Evolutionary conservation across 1,284 basidiomycete species (phyloP).

Genomic region (Hortiboletus rubellus): DNA sequence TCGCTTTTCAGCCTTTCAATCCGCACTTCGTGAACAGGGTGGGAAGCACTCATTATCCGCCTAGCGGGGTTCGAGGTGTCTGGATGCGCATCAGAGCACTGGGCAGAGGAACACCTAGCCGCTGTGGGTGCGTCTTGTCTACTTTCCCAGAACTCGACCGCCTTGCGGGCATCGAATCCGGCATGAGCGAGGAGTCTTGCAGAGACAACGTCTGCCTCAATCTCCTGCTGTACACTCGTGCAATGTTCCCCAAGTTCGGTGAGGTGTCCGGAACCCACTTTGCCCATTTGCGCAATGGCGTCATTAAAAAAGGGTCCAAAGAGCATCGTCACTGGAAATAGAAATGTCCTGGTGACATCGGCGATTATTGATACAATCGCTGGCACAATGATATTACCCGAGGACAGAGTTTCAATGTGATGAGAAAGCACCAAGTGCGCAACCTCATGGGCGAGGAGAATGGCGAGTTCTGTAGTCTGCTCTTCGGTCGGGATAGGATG

Average conservation of each 20-base stretch:
- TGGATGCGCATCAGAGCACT: slow-evolving; percentile 5
- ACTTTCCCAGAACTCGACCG: slow-evolving; percentile 74
- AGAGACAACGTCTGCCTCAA: slow-evolving; percentile 89
- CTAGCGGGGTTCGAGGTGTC: slow-evolving; percentile 19
- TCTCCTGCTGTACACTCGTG: slow-evolving; percentile 75
- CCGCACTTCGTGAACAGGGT: slow-evolving; percentile 56
- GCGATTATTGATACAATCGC: slow-evolving; percentile 73
- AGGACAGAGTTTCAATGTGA: slow-evolving; percentile 86
- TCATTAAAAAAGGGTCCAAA: slow-evolving; percentile 92
- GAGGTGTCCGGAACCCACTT: slow-evolving; percentile 72
- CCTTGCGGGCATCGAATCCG: slow-evolving; percentile 77
- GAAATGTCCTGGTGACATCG: slow-evolving; percentile 71
- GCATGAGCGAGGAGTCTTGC: slow-evolving; percentile 84
- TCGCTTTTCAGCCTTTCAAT: slow-evolving; percentile 51
- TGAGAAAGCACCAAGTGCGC: slow-evolving; percentile 85
- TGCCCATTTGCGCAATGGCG: slow-evolving; percentile 78
- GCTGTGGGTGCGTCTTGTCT: slow-evolving; percentile 36
- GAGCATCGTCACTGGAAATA: slow-evolving; percentile 86
- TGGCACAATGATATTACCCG: slow-evolving; percentile 78
- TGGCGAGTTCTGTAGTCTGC: slow-evolving; percentile 82
- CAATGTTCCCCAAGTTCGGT: slow-evolving; percentile 68
- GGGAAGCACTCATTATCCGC: slow-evolving; percentile 42
- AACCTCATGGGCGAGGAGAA: slow-evolving; percentile 86
- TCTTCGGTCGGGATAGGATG: slow-evolving; percentile 66
- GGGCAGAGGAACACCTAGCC: slow-evolving; percentile 42